Base-by-base conservation (phyloP, 768 basidiomycete species). In the Auricularia auricula-judae region DNA sequence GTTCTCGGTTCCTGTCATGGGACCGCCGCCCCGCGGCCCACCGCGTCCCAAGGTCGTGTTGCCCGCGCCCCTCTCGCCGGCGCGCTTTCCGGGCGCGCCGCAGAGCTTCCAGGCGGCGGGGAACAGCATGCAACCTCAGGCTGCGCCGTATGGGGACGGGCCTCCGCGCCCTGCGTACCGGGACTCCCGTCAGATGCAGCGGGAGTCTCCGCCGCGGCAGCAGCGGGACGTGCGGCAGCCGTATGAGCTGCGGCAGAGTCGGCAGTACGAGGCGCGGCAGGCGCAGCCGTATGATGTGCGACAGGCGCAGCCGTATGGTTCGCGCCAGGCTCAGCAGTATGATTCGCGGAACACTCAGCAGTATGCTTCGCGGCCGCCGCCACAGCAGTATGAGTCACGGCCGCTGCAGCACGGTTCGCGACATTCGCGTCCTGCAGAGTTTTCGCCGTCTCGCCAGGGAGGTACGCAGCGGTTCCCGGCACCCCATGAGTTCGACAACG, bases 31-130 rank as follows among this genome's bases (percentile, higher is more conserved):
- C 35, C 23, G n/a, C 21, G 29, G 35, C n/a, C 56, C 12, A 3
- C 43, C 36, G 43, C 66, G 64, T 51, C 7, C 58, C 34, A 61
- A 60, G 12, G 53, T 68, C 21, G 64, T 68, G 16, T 51, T 68
- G 39, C 68, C 68, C 10, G 54, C 66, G 8, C 68, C 68, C 5
- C 62, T 68, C 11, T 67, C 68, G 4, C 68, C 66, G 18, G 64
- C 68, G 35, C 64, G 66, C 16, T 63, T 65, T 36, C 64, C 68
- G 23, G 64, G 39, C 53, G 10, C 14, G 47, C 21, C 47, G 56
- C 18, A 18, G 14, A 51, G 47, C 47, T 51, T 51, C 47, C 47
- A 51, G 47, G 47, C 47, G 11, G 47, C 47, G 5, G 47, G 10
- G 47, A 18, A 21, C 16, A 21, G 11, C 18, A 51, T 51, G 47